phyloP scores from a whole-genome alignment of 1,284 basidiomycete genomes.

The Melanopsichium pennsylvanicum region DNA sequence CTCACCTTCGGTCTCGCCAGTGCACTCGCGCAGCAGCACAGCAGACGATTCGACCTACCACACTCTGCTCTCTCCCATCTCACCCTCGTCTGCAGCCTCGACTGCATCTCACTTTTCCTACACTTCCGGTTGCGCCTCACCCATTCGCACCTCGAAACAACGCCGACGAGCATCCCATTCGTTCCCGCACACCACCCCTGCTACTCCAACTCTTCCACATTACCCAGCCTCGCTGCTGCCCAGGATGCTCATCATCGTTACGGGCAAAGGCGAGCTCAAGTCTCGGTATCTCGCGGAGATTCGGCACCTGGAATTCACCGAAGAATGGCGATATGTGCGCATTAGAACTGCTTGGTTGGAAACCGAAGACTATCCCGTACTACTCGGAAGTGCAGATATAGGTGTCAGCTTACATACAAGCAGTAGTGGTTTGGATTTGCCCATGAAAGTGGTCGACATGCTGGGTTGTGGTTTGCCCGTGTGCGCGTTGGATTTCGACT shows the following conservation, averaged over 20 bases:
- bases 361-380: conserved; percentile 50
- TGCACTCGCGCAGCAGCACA: conserved; percentile 23
- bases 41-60: conserved; percentile 5
- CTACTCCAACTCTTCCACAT: conserved; percentile 38
- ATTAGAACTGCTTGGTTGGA: conserved; percentile 71
- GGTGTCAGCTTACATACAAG: conserved; percentile 90
- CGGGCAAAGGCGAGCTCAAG: conserved; percentile 86
- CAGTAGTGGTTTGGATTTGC: conserved; percentile 88
- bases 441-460: conserved; percentile 99
- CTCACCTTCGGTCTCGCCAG: not conserved
- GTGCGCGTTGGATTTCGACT: conserved; percentile 84
- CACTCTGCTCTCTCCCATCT: conserved; percentile 21
- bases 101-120: conserved; percentile 1
- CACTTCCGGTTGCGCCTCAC: not conserved
- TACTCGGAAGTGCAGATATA: conserved; percentile 81
- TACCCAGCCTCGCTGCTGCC: conserved; percentile 41
- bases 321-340: conserved; percentile 80
- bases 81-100: conserved; percentile 13
- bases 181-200: conserved; percentile 13
- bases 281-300: conserved; percentile 76
- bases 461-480: conserved; percentile 95
- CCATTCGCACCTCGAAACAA: conserved; percentile 26
- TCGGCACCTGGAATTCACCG: conserved; percentile 70
- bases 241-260: conserved; percentile 76
- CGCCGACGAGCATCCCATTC: conserved; percentile 33